Base-by-base conservation (phyloP, 495 filamentous ascomycete species). In the Pseudomonodictys pantanalensis region DNA sequence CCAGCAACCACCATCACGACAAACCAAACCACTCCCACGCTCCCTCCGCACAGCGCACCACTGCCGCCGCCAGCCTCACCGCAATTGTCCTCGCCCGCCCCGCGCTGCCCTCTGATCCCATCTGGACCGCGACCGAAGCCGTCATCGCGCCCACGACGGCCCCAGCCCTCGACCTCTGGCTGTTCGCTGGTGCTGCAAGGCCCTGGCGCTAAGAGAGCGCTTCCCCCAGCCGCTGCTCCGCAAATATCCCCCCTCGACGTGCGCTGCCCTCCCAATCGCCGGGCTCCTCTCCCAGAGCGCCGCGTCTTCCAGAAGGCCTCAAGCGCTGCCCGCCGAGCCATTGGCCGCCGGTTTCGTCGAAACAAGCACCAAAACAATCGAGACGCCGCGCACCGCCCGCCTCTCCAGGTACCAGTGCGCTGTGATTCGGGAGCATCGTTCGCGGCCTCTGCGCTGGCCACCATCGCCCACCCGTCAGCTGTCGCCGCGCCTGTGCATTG, bases 121-220 rank as follows among this genome's bases (percentile, higher is more conserved):
- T 28, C 52, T 26, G 23, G 4, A 29, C 11, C 10, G 12, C 24
- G 24, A 11, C 49, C 25, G 22, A 43, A 17, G 18, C 42, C 8
- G 38, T 29, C 35, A 50, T 22, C 25, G 11, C 59, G 41, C 35
- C 48, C 22, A 23, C 38, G 1, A 17, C 56, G 26, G 52, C 61
- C 32, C 33, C 46, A 23, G 52, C 35, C 22, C 25, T 30, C 47
- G 30, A 25, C 47, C 35, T 58, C 26, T 32, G 39, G 11, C 44
- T 22, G 52, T 56, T 58, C 52, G 58, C 60, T 64, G 65, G 64
- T n/a, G n/a, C n/a, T n/a, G 60, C 54, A 68, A 68, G 60, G n/a
- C 61, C 46, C 64, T 57, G 64, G 65, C 65, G 65, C 65, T 60
- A 63, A 35, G 29, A 46, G 59, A 68, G 65, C 65, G 60, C 65